A percentile compares a stretch with the other conserved stretches of the same genome.
Conservation (phyloP, 371 early-diverging fungal genomes). For the Batrachochytrium dendrobatidis region DNA sequence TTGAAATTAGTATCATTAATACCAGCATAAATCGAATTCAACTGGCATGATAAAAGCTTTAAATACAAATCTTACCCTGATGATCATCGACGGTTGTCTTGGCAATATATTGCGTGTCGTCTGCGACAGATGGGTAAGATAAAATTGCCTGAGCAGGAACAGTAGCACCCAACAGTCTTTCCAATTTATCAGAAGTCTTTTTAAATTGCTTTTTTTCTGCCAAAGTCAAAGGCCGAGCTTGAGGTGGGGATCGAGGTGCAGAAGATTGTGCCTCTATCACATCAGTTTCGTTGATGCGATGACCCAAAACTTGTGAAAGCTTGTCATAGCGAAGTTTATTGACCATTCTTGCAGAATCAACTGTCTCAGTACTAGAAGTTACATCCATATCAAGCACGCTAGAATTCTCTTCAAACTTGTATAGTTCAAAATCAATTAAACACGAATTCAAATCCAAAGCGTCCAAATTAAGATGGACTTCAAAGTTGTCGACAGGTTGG, state of each 20-base stretch:
- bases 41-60: no score
- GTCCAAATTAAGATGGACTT: no score
- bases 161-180: constrained; percentile 16
- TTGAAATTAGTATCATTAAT: no score
- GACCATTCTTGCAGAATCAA: constrained; percentile 10
- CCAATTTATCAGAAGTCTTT: constrained; percentile 17
- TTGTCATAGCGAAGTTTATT: constrained; percentile 34
- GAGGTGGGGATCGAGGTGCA: background rate
- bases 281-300: constrained; percentile 16
- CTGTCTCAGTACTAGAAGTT: background rate
- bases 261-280: constrained; percentile 6
- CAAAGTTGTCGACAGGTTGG: background rate
- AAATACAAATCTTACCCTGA: no score
- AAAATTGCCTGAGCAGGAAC: background rate
- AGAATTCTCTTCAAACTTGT: no score
- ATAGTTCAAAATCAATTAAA: no score
- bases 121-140: background rate
- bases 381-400: constrained; percentile 6
- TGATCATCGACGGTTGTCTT: no score
- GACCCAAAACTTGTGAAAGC: constrained; percentile 31
- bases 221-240: constrained; percentile 17
- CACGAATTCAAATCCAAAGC: background rate
- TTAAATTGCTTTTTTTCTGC: constrained; percentile 19
- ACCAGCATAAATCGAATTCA: no score
- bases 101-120: no score